Evolutionary conservation across 1,284 basidiomycete genomes (phyloP), one percentile per base, ranked within the genome.

Genomic region (Puccinia horiana): DNA sequence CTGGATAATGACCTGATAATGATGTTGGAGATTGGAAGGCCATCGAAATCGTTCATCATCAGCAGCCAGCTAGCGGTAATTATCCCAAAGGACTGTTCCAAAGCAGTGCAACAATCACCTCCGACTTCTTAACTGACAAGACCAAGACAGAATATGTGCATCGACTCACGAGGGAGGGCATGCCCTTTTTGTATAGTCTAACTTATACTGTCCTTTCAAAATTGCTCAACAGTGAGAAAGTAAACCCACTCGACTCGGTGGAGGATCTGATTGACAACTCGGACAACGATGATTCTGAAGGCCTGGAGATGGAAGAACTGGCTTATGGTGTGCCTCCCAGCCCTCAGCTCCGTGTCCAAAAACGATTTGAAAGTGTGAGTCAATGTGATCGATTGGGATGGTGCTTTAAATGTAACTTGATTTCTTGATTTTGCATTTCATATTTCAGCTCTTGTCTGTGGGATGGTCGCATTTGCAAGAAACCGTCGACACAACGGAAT

Each of bases 11-110:
- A 58, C 35, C 63, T 40, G 35, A 67, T 40, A 2, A 40, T 12
- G 14, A 5, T 47, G 9, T 5, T 12, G 9, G n/a, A 18, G 1
- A 2, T 44, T 26, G 2, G 9, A 16, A 75, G 73, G 73, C 73
- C 0, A 32, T 56, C 32, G 52, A 75, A 35, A 75, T 75, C 20
- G 52, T 40, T 1, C 40, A 75, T 54, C 52, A 20, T 2, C 49
- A 75, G n/a, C 20, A 40, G 12, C 73, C 73, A 40, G 2, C 26
- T 20, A 75, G 73, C 40, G 73, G 73, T 1, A 26, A 75, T 35
- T 52, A 37, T 23, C 73, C 73, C 26, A 35, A 37, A 6, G 73
- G 73, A 2, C n/a, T 40, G 5, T 75, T 56, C 20, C 56, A 75
- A 16, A 54, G 56, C 32, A 56, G 52, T 20, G 37, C 26, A 3